Evolutionary conservation across 2,329 filamentous ascomycete species (phyloP).

Genomic region (Alternaria dauci): DNA sequence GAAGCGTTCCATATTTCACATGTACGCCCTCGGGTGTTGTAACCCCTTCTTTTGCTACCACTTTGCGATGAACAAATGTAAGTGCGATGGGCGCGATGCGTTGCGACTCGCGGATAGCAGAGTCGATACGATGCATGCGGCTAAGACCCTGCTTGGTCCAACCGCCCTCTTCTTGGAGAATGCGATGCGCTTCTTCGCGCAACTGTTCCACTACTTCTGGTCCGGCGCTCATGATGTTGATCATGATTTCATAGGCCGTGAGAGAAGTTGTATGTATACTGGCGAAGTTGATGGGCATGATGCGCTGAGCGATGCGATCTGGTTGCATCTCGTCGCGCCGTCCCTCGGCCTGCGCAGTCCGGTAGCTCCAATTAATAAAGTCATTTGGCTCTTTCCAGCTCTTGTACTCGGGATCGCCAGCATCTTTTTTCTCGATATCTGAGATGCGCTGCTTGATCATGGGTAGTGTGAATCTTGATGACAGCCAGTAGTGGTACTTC

Average conservation of each 20-base stretch:
- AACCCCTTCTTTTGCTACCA: slow-evolving; percentile 74
- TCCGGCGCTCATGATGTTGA: slow-evolving; percentile 30
- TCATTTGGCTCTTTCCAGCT: slow-evolving; percentile 61
- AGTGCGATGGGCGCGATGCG: slow-evolving; percentile 59
- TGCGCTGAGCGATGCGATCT: slow-evolving; percentile 58
- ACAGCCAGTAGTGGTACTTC: slow-evolving; percentile 58
- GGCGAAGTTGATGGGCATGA: slow-evolving; percentile 66
- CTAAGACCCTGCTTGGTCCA: slow-evolving; percentile 60
- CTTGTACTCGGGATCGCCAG: slow-evolving; percentile 54
- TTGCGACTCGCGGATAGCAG: slow-evolving; percentile 63
- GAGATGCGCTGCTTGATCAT: slow-evolving; percentile 61
- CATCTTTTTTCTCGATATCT: slow-evolving; percentile 55
- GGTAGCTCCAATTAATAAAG: slow-evolving; percentile 66
- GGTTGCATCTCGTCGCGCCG: slow-evolving; percentile 57
- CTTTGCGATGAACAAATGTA: slow-evolving; percentile 59
- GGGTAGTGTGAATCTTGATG: slow-evolving; percentile 56
- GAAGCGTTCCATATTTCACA: slow-evolving; percentile 25
- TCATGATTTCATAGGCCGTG: slow-evolving; percentile 56
- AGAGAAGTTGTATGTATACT: slow-evolving; percentile 67
- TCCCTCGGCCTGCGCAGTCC: slow-evolving; percentile 59
- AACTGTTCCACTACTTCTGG: slow-evolving; percentile 41
- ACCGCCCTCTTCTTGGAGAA: slow-evolving; percentile 45
- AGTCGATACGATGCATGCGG: slow-evolving; percentile 59
- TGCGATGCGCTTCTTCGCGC: slow-evolving; percentile 54
- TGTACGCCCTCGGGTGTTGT: slow-evolving; percentile 73